Conservation (phyloP, 495 filamentous ascomycete species). For the Penicillium arizonense region DNA sequence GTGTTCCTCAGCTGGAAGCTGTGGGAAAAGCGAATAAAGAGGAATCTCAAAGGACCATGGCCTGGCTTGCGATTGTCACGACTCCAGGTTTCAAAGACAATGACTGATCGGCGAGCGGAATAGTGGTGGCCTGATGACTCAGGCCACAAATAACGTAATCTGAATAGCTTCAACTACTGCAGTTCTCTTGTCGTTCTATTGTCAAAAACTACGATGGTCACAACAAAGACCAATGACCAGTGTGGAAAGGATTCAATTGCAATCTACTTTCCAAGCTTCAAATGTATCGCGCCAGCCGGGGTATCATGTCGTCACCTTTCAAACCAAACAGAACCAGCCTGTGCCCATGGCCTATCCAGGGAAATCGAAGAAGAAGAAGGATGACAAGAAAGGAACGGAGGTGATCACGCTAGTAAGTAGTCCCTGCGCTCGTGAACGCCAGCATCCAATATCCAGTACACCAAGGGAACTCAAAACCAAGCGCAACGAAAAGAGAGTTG, state of each 20-base stretch:
- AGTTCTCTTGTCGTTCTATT: no score
- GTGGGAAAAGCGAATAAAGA: neutral
- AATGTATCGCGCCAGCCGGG: conserved; percentile 17
- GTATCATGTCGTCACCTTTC: conserved; percentile 30
- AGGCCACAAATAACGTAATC: conserved; percentile 17
- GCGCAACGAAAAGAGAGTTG: conserved; percentile 4
- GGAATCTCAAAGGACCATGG: conserved; percentile 2
- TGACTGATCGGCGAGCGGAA: conserved; percentile 9
- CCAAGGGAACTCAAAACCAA: conserved; percentile 2
- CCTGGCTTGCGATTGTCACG: conserved; percentile 3
- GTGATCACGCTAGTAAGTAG: conserved; percentile 1
- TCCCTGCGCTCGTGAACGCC: conserved; percentile 15
- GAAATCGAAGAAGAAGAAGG: conserved; percentile 2
- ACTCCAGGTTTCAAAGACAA: conserved; percentile 11
- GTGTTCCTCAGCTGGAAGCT: neutral
- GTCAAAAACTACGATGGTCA: no score
- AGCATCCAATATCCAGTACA: conserved; percentile 9
- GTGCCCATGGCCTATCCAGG: conserved; percentile 8
- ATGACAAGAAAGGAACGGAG: conserved; percentile 4
- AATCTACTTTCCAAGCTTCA: conserved; percentile 5
- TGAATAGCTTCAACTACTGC: neutral
- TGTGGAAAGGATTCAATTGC: conserved; percentile 3
- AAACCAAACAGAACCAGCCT: conserved; percentile 22
- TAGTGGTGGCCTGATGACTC: conserved; percentile 9
- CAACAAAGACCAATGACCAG: neutral